A percentile compares a stretch with the other conserved stretches of the same genome.
Conservation (phyloP, 2,329 filamentous ascomycete genomes). For the Akanthomyces dipterigenus region DNA sequence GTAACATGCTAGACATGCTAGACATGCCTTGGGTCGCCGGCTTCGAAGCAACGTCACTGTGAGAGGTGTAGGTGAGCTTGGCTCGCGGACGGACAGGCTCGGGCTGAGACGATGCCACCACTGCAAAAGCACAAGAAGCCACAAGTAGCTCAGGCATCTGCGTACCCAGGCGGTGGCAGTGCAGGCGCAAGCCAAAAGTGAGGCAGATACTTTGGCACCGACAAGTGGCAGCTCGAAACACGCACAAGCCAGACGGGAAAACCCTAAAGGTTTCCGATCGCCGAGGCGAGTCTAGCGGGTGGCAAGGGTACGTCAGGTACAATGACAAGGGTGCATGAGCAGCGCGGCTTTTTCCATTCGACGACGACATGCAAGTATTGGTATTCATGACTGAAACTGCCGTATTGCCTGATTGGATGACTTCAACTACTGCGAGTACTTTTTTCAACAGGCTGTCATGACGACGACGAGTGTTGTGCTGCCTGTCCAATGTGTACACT, state of each 20-base stretch:
- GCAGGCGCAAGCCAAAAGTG: background rate
- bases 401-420: too few relatives aligned
- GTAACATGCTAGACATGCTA: too few relatives aligned
- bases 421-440: too few relatives aligned
- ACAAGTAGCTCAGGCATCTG: too few relatives aligned
- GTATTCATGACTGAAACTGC: too few relatives aligned
- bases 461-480: background rate
- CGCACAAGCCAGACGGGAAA: background rate
- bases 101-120: background rate
- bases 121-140: background rate
- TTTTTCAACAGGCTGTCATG: background rate
- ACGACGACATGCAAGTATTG: too few relatives aligned
- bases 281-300: background rate
- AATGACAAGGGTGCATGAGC: background rate
- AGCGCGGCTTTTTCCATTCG: background rate
- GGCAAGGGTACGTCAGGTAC: background rate
- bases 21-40: background rate
- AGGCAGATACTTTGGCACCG: background rate
- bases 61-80: background rate
- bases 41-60: background rate
- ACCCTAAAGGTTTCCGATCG: conserved; percentile 3
- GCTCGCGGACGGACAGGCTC: background rate
- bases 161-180: background rate
- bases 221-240: background rate
- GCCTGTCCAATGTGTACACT: background rate